Base-by-base conservation (phyloP, 768 basidiomycete species). In the Psilocybe subaeruginosa region DNA sequence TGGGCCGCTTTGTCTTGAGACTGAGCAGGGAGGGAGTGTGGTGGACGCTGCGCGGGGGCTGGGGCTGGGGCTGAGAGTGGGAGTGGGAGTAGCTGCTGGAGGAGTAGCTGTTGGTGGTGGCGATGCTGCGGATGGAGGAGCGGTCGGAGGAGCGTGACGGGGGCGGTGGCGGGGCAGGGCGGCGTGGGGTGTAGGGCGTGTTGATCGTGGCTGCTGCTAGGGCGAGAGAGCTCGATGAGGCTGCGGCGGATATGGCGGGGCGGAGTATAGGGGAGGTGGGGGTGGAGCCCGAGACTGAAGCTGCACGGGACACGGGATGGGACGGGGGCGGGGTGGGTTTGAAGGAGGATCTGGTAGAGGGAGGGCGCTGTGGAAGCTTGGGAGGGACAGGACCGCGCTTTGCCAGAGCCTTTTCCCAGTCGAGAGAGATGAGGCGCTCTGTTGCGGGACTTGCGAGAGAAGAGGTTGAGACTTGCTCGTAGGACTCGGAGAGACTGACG, bases 401-500 rank as follows among this genome's bases (percentile, higher is more conserved):
- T 23, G 23, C 23, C 23, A 23, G 23, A n/a, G 79, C 77, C 58
- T 73, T 76, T 57, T 83, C 82, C 83, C 85, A 87, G 61, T 85
- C 83, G 29, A 78, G 75, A 17, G 73, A 69, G 30, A 82, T 76
- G 1, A 23, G 23, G 23, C 23, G 23, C 23, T 23, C 23, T 23
- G 23, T 23, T 23, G 66, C 75, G 12, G 88, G 87, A 64, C 86
- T 89, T 35, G 78, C 76, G 5, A 84, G 71, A 14, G 83, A 80
- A 6, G 84, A 77, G 3, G 79, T 74, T 8, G 87, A 85, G 17
- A 92, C 81, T 37, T 90, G 81, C 69, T 92, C 91, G 66, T 86
- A 92, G 1, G 90, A 91, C 62, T 89, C 90, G 52, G 81, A 79
- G n/a, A 90, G 79, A 65, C 87, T 89, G 45, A 76, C 74, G 7